Evolutionary conservation across 331 rosid species (phyloP), one percentile per base, ranked within the genome.

Genomic region (Cydonia oblonga): DNA sequence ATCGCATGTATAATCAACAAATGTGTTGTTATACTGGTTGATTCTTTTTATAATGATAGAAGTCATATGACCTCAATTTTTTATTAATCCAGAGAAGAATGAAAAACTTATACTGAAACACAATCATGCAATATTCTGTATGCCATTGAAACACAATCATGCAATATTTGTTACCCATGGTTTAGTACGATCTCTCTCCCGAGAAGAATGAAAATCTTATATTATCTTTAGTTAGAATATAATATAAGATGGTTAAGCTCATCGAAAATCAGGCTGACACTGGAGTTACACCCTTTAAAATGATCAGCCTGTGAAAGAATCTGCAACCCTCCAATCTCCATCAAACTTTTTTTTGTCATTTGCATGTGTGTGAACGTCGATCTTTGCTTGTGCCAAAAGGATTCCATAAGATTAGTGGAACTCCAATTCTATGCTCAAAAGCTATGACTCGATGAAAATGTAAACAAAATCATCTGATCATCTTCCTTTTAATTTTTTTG

Each of bases 381-480:
- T 62, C 53, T 74, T 83, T 80, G 38, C 80, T 80, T 80, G 85
- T 53, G 51, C 68, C 68, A 68, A 63, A 81, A 86, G 86, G 85
- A 86, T 84, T 80, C 87, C 78, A 62, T 1, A 35, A 69, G 7
- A 51, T 7, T 28, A 70, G 82, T 78, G 84, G 80, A 85, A 80
- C 70, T 77, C 85, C 73, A 49, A 7, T 81, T 68, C 84, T 35
- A 33, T 4, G 73, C 53, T 61, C 28, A 46, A 85, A n/a, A 59
- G 22, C 78, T 63, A 70, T 69, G 75, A 74, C 76, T 61, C 2
- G 40, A 20, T 26, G 16, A 51, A 63, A 49, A 66, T 19, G 30
- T 67, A 14, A 35, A 67, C 70, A 33, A 10, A 70, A 18, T 6
- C 20, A 51, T 57, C 12, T 74, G 22, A 62, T 64, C 61, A 25